These are phyloP conservation scores for Paramecium bursaria DNA, from an alignment of 73 alveolate genomes.

Conservation along the genomic window DNA sequence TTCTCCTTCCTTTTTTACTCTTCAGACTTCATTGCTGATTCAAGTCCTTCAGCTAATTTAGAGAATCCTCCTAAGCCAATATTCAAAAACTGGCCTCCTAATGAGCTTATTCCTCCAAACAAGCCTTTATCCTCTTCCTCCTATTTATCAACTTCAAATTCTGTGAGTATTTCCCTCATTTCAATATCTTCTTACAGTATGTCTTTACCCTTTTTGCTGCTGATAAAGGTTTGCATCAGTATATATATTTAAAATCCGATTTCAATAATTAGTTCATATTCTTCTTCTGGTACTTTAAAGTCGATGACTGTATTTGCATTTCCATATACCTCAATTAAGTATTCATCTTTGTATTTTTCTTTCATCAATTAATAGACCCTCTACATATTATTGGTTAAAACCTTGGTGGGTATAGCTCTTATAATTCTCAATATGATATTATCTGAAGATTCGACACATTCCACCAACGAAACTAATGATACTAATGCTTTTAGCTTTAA, in stretches of 20 bases:
- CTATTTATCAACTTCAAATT: background rate
- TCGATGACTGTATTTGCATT: background rate
- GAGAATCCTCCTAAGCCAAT: background rate
- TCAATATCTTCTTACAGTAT: background rate
- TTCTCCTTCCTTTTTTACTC: background rate
- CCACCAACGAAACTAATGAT: background rate
- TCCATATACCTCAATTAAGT: background rate
- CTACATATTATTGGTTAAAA: background rate
- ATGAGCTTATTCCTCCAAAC: background rate
- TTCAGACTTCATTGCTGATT: background rate
- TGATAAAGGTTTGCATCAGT: background rate
- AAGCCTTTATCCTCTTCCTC: background rate
- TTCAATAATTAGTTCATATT: constrained; percentile 27
- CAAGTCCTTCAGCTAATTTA: background rate
- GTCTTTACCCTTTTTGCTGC: background rate
- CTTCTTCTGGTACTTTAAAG: background rate
- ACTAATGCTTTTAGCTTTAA: constrained; percentile 8
- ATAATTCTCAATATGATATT: constrained; percentile 37
- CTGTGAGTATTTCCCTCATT: background rate
- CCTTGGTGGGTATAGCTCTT: constrained; percentile 15
- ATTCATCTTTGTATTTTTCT: constrained; percentile 6
- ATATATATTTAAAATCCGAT: constrained; percentile 27
- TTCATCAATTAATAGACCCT: constrained; percentile 2
- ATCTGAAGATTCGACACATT: background rate
- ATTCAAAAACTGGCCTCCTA: background rate